phyloP scores from a whole-genome alignment of 441 rosid genomes.

The Gossypium lobatum region DNA sequence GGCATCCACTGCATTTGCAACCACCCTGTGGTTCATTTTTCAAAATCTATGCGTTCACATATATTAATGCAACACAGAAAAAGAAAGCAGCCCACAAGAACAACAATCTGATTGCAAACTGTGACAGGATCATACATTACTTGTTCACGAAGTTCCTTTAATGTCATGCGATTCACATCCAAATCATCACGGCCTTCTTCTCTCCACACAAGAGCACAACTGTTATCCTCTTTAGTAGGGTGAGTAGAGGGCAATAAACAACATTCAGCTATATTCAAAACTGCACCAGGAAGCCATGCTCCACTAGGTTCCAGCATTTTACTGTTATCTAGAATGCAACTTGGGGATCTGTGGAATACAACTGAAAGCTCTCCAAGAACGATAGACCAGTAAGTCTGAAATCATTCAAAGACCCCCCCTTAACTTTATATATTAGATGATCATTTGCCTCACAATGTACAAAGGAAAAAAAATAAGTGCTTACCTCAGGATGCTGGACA shows the following conservation, averaged over 20 bases:
- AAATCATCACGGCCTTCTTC: slow-evolving; percentile 57
- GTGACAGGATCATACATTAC: slow-evolving; percentile 49
- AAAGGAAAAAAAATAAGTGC: neutral
- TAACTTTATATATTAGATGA: neutral
- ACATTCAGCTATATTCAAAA: slow-evolving; percentile 67
- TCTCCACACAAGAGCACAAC: slow-evolving; percentile 68
- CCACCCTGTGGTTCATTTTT: slow-evolving; percentile 43
- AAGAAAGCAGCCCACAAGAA: neutral
- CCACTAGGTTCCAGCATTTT: slow-evolving; percentile 49
- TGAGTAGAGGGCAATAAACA: slow-evolving; percentile 52
- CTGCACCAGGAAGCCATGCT: slow-evolving; percentile 71
- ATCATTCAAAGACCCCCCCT: neutral
- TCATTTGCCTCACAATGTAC: neutral
- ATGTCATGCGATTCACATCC: slow-evolving; percentile 40
- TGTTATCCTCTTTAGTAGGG: slow-evolving; percentile 45
- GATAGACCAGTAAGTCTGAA: slow-evolving; percentile 65
- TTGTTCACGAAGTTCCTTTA: slow-evolving; percentile 61
- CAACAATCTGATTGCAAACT: neutral
- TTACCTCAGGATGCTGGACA: slow-evolving; percentile 59
- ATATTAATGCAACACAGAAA: no score
- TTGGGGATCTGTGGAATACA: slow-evolving; percentile 49
- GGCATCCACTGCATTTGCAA: slow-evolving; percentile 62
- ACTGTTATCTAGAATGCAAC: slow-evolving; percentile 48
- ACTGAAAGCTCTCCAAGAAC: slow-evolving; percentile 60
- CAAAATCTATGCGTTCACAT: neutral